phyloP scores from a whole-genome alignment of 345 rosid genomes.

The Melaleuca alternifolia region DNA sequence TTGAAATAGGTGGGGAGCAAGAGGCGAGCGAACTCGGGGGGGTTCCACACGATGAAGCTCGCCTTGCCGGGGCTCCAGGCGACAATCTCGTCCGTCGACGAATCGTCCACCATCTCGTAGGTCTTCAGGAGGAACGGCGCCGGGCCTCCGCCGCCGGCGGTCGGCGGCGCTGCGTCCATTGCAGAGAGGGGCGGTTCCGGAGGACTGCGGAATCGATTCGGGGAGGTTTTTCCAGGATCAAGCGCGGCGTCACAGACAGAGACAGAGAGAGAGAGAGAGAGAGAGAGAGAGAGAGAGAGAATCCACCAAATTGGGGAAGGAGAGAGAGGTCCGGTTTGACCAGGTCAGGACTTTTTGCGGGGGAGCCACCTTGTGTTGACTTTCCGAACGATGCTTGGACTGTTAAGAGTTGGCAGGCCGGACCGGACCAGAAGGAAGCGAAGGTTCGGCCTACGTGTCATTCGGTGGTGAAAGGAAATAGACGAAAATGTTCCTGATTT shows the following conservation, averaged over 20 bases:
- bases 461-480: not conserved
- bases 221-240: not conserved
- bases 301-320: not conserved
- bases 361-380: not conserved
- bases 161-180: not conserved
- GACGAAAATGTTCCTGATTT: too few relatives aligned
- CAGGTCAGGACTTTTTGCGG: not conserved
- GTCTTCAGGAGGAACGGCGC: conserved; percentile 84
- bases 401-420: not conserved
- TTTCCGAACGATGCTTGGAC: not conserved
- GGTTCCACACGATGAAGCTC: conserved; percentile 94
- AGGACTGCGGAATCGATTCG: not conserved
- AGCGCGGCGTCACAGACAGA: not conserved
- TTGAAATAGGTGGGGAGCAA: conserved; percentile 87
- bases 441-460: not conserved
- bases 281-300: not conserved
- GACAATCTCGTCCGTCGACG: conserved; percentile 65
- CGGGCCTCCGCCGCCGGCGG: conserved; percentile 31
- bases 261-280: not conserved
- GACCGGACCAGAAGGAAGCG: not conserved
- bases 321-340: not conserved
- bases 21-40: conserved; percentile 68
- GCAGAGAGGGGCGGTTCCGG: not conserved
- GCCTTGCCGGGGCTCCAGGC: conserved; percentile 63
- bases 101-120: conserved; percentile 87